Evolutionary conservation across 2,329 filamentous ascomycete species (phyloP), one percentile per base, ranked within the genome.

Genomic region (Xylaria sp.): DNA sequence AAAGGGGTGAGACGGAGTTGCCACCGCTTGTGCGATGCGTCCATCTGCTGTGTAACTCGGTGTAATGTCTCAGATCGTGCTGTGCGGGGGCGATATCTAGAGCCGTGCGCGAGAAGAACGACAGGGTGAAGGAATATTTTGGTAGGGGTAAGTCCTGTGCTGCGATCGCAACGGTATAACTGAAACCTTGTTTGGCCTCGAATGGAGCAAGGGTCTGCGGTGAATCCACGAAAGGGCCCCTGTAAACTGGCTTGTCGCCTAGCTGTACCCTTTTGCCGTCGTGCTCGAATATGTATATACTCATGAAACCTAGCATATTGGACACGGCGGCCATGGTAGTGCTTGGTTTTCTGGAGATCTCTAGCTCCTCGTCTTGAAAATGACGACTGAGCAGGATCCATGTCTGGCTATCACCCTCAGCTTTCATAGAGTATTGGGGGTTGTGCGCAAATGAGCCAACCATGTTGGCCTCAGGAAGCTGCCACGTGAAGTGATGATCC

Each of bases 401-500:
- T 0, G 95, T 83, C 0, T 81, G 82, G 1, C 87, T 90, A 4
- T 83, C 81, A 4, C 76, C 76, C 1, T 82, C 77, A 0, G 87
- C 87, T 11, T 81, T 80, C 10, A 92, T 79, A 17, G 91, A 87
- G 72, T 91, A 96, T 65, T 93, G 90, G 0, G 87, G 87, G 58
- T 91, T 90, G 53, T 87, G 82, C 3, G 83, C 82, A 51, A 89
- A 81, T 3, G 84, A 87, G n/a, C 81, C 79, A 8, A 81, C 75
- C 67, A 83, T 77, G 40, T 77, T 81, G 41, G 76, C 74, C 29
- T 73, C 74, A 19, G 83, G 78, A 35, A 87, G 77, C 1, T 89
- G 83, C 95, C 95, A 99, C 2, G 83, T 83, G 72, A 98, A 96
- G 76, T 99, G 95, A 58, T 93, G 87, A 70, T 99, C 93, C 74